phyloP scores from a whole-genome alignment of 2,329 filamentous ascomycete species.

The Chaetomiaceae sp. region DNA sequence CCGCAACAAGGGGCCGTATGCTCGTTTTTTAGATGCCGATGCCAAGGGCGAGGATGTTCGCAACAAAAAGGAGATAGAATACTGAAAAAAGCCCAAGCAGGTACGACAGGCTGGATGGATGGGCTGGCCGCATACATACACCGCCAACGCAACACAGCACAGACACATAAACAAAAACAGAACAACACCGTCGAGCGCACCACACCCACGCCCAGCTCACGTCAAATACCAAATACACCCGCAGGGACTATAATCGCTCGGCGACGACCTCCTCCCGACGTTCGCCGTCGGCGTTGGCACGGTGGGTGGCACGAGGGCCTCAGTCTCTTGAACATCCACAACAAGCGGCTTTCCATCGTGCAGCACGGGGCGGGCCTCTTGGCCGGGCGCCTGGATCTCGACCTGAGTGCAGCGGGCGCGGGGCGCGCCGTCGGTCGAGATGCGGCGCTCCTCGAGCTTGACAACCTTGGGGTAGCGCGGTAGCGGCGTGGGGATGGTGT shows the following conservation, averaged over 20 bases:
- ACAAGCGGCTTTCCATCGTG: constrained; percentile 35
- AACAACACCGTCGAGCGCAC: not conserved
- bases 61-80: too few species aligned
- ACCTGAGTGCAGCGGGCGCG: constrained; percentile 44
- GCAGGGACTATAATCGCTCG: constrained; percentile 41
- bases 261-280: not conserved
- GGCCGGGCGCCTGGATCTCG: constrained; percentile 36
- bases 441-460: constrained; percentile 50
- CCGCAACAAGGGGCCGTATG: too few species aligned
- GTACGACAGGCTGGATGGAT: too few species aligned
- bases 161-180: not conserved
- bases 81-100: too few species aligned
- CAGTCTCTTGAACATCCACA: constrained; percentile 40
- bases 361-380: constrained; percentile 30
- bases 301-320: constrained; percentile 12
- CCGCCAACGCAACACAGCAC: not conserved
- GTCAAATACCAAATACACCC: constrained; percentile 49
- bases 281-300: constrained; percentile 2
- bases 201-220: constrained; percentile 21
- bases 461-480: constrained; percentile 45
- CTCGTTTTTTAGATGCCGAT: too few species aligned
- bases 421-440: constrained; percentile 26
- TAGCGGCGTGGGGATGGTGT: constrained; percentile 18
- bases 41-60: too few species aligned
- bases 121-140: too few species aligned